Evolutionary conservation across 352 stramenopile genomes (phyloP).

Genomic region (Phytopythium sindhum): DNA sequence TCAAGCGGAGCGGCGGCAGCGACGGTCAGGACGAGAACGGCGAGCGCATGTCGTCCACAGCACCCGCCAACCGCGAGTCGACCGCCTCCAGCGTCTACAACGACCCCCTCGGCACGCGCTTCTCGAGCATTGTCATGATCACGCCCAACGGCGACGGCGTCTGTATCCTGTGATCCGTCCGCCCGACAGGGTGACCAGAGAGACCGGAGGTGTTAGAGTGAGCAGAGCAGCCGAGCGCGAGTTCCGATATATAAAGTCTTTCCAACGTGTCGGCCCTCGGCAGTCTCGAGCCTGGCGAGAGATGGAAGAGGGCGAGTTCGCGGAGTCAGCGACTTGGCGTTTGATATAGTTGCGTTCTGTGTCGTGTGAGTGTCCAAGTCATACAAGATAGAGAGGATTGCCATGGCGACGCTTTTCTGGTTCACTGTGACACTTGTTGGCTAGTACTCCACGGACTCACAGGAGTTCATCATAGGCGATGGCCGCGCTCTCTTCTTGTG

Average conservation of each 20-base stretch:
- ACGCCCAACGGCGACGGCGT: slow-evolving; percentile 77
- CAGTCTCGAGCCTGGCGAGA: too few species aligned
- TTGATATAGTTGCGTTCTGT: too few species aligned
- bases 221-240: too few species aligned
- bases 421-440: not conserved
- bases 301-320: too few species aligned
- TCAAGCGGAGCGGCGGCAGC: slow-evolving; percentile 31
- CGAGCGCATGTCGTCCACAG: slow-evolving; percentile 31
- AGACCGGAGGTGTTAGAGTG: too few species aligned
- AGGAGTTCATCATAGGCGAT: slow-evolving; percentile 14
- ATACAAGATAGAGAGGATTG: too few species aligned
- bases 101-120: slow-evolving; percentile 71
- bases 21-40: slow-evolving; percentile 19
- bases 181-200: not conserved
- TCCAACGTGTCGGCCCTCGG: too few species aligned
- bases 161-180: slow-evolving; percentile 49
- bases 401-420: not conserved
- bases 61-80: slow-evolving; percentile 40
- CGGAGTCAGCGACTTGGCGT: too few species aligned
- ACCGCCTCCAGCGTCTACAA: slow-evolving; percentile 62
- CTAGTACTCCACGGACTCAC: not conserved
- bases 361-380: too few species aligned
- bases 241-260: too few species aligned
- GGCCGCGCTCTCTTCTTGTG: not conserved
- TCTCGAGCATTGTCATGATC: slow-evolving; percentile 88